Evolutionary conservation across 768 basidiomycete genomes (phyloP), one percentile per base, ranked within the genome.

Genomic region (Phaeotremella fagi): DNA sequence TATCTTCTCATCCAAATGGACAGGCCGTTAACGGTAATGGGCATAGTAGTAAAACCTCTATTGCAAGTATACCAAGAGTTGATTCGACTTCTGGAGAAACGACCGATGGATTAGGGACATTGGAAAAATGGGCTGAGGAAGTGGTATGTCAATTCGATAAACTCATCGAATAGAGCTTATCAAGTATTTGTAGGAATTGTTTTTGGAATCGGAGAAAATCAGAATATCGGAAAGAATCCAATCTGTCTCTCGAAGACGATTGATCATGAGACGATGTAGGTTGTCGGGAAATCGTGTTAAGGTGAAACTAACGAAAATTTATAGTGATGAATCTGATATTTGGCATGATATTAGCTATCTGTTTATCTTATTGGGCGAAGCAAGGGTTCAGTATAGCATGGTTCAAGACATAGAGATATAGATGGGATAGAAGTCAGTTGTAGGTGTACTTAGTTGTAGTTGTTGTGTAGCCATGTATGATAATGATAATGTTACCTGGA

Each of bases 81-180:
- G 50, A 50, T 25, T 16, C 36, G 36, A 43, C 23, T 58, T 31
- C 31, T n/a, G 31, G 45, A 44, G 57, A 55, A 26, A 44, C 18
- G 28, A 44, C 24, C 36, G 59, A 50, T 35, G 57, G 51, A 2
- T 49, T 65, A 36, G 52, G 28, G 9, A 57, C 41, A 41, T 45
- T 69, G 7, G 61, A 65, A 37, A 41, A 57, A 28, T 66, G 64
- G 64, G 58, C 61, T 1, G 59, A 62, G 20, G 66, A 68, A 49
- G 47, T 62, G 44, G 60, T 61, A 28, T 51, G 60, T 57, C 2
- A 31, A 28, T 16, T 23, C 45, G n/a, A n/a, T n/a, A n/a, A n/a
- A n/a, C 29, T 25, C 33, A 18, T 16, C 42, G 23, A 18, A 7
- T 18, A 42, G n/a, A 42, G 41, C 6, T 7, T 24, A 42, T 7